Evolutionary conservation across 805 yeast genomes (phyloP).

Genomic region (Barnettozyma pratensis): DNA sequence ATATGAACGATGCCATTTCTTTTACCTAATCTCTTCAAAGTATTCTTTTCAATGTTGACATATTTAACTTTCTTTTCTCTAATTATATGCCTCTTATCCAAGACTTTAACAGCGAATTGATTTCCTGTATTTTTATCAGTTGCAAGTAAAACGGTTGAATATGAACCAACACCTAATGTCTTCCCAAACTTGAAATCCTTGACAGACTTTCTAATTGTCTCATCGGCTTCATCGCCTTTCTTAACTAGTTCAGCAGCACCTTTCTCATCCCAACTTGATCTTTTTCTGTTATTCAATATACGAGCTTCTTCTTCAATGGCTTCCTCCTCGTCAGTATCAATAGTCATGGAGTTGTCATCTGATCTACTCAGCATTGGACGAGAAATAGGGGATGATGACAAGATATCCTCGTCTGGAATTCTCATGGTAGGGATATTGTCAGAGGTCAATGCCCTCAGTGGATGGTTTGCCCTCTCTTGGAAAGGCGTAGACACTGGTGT

Average conservation of each 20-base stretch:
- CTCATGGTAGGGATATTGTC: constrained; percentile 10
- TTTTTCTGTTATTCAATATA: not conserved
- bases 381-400: constrained; percentile 5
- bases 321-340: constrained; percentile 2
- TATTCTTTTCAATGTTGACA: constrained; percentile 78
- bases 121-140: constrained; percentile 69
- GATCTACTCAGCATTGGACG: not conserved
- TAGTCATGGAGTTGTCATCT: not conserved
- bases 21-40: constrained; percentile 61
- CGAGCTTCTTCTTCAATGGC: constrained; percentile 5
- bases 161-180: constrained; percentile 92
- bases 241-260: constrained; percentile 57
- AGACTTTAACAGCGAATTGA: constrained; percentile 73
- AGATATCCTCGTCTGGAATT: constrained; percentile 1
- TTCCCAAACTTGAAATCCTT: constrained; percentile 87
- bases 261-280: constrained; percentile 10
- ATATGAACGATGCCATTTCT: constrained; percentile 61
- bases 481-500: constrained; percentile 22
- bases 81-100: constrained; percentile 73
- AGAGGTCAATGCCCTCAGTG: constrained; percentile 23
- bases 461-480: constrained; percentile 21
- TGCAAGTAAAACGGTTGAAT: constrained; percentile 88
- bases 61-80: constrained; percentile 80
- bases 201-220: constrained; percentile 50
- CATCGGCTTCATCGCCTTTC: constrained; percentile 48